phyloP scores from a whole-genome alignment of 2,329 filamentous ascomycete species.

The Colletotrichum zoysiae region DNA sequence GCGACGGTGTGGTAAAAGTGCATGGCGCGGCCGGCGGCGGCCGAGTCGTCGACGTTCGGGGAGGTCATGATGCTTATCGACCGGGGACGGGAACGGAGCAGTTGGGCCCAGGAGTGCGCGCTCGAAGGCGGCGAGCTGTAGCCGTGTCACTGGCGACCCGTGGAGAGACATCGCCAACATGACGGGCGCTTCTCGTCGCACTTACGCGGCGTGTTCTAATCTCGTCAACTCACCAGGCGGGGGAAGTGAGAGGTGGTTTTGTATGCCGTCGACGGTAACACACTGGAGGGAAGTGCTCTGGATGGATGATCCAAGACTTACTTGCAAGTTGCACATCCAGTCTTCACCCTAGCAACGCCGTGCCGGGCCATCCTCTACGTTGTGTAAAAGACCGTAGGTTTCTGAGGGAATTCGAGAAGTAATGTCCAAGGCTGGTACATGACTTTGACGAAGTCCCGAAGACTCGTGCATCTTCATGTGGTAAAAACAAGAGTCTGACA shows the following conservation, averaged over 20 bases:
- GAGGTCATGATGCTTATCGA: not conserved
- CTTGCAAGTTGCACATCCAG: conserved; percentile 43
- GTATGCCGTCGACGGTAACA: not conserved
- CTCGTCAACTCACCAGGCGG: not conserved
- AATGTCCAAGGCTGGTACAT: not conserved
- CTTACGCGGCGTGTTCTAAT: conserved; percentile 31
- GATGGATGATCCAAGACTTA: conserved; percentile 4
- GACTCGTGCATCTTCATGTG: not conserved
- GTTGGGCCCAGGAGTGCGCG: conserved; percentile 17
- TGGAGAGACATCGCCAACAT: conserved; percentile 40
- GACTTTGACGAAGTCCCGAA: not conserved
- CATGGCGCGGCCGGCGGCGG: conserved; percentile 35
- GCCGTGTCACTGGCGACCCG: conserved; percentile 40
- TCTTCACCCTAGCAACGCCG: conserved; percentile 35
- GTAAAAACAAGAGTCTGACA: not conserved
- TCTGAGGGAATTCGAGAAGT: too few relatives aligned
- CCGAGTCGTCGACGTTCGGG: conserved; percentile 18
- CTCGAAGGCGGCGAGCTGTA: conserved; percentile 19
- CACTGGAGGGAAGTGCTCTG: too few relatives aligned
- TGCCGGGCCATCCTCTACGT: conserved; percentile 7
- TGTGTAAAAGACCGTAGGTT: not conserved
- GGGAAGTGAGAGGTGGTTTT: not conserved
- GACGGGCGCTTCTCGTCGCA: conserved; percentile 42
- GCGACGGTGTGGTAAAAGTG: conserved; percentile 42
- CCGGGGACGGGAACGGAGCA: not conserved